phyloP scores from a whole-genome alignment of 129 eudicot species.

The Arctium lappa region DNA sequence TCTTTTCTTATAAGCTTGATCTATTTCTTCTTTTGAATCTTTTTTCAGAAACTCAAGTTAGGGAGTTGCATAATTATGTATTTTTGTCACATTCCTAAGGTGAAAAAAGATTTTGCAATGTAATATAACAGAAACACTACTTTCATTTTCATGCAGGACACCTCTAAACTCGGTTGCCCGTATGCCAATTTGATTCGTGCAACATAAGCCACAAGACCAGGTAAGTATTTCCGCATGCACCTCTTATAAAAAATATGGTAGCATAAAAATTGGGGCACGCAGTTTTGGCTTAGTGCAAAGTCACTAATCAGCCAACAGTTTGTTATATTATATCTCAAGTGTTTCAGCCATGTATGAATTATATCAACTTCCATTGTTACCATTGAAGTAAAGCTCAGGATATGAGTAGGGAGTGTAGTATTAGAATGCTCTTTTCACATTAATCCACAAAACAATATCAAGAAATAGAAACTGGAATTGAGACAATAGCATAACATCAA shows the following conservation, averaged over 20 bases:
- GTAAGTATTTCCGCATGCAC: not conserved
- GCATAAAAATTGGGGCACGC: not conserved
- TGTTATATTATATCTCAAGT: not conserved
- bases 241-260: not conserved
- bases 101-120: not conserved
- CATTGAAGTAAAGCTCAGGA: not conserved
- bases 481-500: not conserved
- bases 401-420: not conserved
- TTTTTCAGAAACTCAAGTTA: too few species aligned
- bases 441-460: not conserved
- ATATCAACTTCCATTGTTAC: not conserved
- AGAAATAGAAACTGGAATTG: not conserved
- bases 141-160: not conserved
- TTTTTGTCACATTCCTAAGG: not conserved
- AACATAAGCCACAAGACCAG: not conserved
- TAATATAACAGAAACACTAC: not conserved
- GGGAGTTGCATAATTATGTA: not conserved
- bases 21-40: too few species aligned
- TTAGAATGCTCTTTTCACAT: not conserved
- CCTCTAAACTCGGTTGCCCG: not conserved
- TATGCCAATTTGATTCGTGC: not conserved
- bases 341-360: not conserved
- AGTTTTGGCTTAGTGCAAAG: not conserved
- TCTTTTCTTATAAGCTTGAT: too few species aligned
- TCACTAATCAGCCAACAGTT: not conserved